A percentile compares a stretch with the other conserved stretches of the same genome.
phyloP scores from a whole-genome alignment of 169 alveolate species.

The Plasmodium cynomolgi region DNA sequence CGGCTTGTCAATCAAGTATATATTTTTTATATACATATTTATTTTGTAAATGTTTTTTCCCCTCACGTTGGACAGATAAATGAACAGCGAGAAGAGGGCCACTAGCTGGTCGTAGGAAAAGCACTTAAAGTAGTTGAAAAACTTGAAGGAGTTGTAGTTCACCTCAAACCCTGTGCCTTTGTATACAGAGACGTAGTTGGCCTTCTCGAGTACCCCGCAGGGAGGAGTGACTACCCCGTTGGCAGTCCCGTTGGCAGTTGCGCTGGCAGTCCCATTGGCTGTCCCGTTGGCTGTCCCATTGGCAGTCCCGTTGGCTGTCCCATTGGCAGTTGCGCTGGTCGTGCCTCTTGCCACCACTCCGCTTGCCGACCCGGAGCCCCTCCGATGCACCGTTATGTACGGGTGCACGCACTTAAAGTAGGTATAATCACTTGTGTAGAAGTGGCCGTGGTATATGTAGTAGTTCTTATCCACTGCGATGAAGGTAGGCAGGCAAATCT shows the following conservation, averaged over 20 bases:
- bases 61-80: slow-evolving; percentile 45
- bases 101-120: slow-evolving; percentile 57
- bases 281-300: too few relatives aligned
- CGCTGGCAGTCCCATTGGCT: background rate
- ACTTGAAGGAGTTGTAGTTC: slow-evolving; percentile 60
- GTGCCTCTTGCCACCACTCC: background rate
- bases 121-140: slow-evolving; percentile 53
- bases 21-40: slow-evolving; percentile 37
- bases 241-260: background rate
- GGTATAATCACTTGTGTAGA: slow-evolving; percentile 53
- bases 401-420: slow-evolving; percentile 63
- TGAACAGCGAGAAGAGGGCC: slow-evolving; percentile 54
- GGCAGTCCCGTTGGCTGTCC: too few relatives aligned
- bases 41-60: slow-evolving; percentile 49
- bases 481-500: slow-evolving; percentile 40
- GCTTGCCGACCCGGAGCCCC: background rate
- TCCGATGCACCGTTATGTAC: background rate
- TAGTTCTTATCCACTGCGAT: slow-evolving; percentile 41
- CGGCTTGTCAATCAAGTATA: slow-evolving; percentile 44
- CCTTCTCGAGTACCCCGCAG: background rate
- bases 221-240: background rate
- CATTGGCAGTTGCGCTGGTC: background rate
- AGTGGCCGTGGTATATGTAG: slow-evolving; percentile 56
- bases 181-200: slow-evolving; percentile 30
- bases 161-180: slow-evolving; percentile 68